phyloP scores from a whole-genome alignment of 495 filamentous ascomycete species.

The Umbilicaria muhlenbergii region DNA sequence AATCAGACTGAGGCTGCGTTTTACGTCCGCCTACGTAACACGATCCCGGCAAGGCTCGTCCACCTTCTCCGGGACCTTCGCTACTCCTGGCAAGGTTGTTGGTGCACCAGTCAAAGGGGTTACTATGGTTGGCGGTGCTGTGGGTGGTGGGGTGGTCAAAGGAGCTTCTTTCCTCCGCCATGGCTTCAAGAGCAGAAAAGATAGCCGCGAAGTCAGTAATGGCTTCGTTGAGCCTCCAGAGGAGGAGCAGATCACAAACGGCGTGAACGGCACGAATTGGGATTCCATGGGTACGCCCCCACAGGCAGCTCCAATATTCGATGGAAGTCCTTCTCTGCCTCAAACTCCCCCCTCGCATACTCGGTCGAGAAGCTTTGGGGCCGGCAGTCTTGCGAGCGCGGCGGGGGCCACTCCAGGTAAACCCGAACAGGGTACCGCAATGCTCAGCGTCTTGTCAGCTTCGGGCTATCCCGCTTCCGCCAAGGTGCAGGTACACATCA shows the following conservation, averaged over 20 bases:
- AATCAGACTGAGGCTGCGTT: slow-evolving; percentile 72
- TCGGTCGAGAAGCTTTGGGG: slow-evolving; percentile 54
- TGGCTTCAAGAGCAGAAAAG: slow-evolving; percentile 52
- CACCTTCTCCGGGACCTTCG: slow-evolving; percentile 87
- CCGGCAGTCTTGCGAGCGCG: slow-evolving; percentile 40
- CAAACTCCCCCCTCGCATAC: slow-evolving; percentile 34
- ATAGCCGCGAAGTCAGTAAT: slow-evolving; percentile 37
- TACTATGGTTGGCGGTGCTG: slow-evolving; percentile 48
- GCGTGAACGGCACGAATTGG: slow-evolving; percentile 3
- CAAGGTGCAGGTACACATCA: slow-evolving; percentile 69
- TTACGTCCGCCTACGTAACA: slow-evolving; percentile 84
- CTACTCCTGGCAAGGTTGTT: slow-evolving; percentile 79
- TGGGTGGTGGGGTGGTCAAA: slow-evolving; percentile 68
- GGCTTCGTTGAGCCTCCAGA: slow-evolving; percentile 26
- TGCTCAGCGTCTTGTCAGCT: slow-evolving; percentile 66
- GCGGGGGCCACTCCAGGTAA: slow-evolving; percentile 29
- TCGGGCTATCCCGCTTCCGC: slow-evolving; percentile 58
- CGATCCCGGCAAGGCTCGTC: slow-evolving; percentile 79
- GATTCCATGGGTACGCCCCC: slow-evolving; percentile 9
- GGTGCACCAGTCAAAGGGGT: slow-evolving; percentile 88
- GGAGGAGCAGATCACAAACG: slow-evolving; percentile 7
- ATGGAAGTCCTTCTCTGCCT: slow-evolving; percentile 18
- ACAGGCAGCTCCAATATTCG: slow-evolving; percentile 4
- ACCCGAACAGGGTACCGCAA: slow-evolving; percentile 55
- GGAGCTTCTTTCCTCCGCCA: slow-evolving; percentile 77